These are phyloP conservation scores for Lactarius sanguifluus DNA, from an alignment of 768 basidiomycete species.

Conservation along the genomic window DNA sequence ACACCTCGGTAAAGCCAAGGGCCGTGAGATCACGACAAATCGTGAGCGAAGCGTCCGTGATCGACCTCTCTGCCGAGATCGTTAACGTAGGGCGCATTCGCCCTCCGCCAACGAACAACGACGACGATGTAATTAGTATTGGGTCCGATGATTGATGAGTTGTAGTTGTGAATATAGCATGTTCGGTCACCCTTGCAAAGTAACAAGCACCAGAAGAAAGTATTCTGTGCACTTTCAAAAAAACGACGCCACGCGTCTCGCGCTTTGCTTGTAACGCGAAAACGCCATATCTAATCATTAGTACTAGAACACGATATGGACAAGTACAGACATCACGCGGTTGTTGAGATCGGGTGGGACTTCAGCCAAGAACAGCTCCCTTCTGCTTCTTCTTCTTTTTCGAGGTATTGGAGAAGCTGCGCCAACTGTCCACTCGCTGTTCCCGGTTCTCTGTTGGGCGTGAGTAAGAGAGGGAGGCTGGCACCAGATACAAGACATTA, in stretches of 20 bases:
- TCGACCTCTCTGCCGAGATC: constrained; percentile 54
- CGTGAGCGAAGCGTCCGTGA: constrained; percentile 39
- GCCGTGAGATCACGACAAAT: constrained; percentile 42
- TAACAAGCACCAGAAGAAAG: not conserved
- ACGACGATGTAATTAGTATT: constrained; percentile 25
- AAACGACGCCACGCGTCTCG: constrained; percentile 2
- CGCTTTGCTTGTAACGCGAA: not conserved
- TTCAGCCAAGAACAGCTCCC: constrained; percentile 59
- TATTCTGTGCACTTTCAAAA: not conserved
- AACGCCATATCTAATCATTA: constrained; percentile 23
- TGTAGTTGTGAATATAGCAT: not conserved
- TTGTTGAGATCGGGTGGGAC: not conserved
- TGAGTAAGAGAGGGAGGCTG: not conserved
- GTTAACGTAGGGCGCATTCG: constrained; percentile 7
- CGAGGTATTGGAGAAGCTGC: constrained; percentile 59
- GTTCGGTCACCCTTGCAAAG: not conserved
- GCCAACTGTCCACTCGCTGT: constrained; percentile 82
- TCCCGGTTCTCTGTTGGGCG: constrained; percentile 64
- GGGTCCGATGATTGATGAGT: constrained; percentile 20
- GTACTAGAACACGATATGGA: constrained; percentile 18
- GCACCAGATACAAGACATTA: constrained; percentile 36
- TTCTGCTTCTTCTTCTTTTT: constrained; percentile 88
- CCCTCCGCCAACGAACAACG: constrained; percentile 1
- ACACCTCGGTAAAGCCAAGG: constrained; percentile 51
- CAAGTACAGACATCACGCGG: constrained; percentile 17